phyloP scores from a whole-genome alignment of 495 filamentous ascomycete species.

The Neurospora sp. region DNA sequence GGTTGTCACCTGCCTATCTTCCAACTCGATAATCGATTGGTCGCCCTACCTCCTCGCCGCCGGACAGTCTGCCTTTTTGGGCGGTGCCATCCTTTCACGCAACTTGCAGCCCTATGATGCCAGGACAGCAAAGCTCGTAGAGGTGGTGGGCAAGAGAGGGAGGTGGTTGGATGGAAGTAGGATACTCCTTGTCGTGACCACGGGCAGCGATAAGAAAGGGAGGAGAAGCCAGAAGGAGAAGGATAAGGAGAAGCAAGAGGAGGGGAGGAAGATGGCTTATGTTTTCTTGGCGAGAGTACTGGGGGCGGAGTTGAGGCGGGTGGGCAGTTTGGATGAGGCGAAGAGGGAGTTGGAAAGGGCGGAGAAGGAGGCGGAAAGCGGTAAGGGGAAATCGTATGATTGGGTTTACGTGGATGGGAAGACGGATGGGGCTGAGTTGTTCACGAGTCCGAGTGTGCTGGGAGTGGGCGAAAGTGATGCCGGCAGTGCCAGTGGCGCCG shows the following conservation, averaged over 20 bases:
- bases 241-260: slow-evolving; percentile 38
- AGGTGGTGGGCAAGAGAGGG: slow-evolving; percentile 46
- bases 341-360: slow-evolving; percentile 44
- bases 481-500: background rate
- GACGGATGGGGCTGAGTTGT: slow-evolving; percentile 15
- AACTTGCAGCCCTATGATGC: slow-evolving; percentile 52
- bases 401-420: slow-evolving; percentile 68
- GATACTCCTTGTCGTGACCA: slow-evolving; percentile 62
- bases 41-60: slow-evolving; percentile 75
- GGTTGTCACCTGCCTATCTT: slow-evolving; percentile 62
- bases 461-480: background rate
- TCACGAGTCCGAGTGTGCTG: slow-evolving; percentile 8
- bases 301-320: slow-evolving; percentile 59
- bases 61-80: slow-evolving; percentile 67
- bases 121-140: slow-evolving; percentile 41
- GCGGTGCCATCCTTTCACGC: slow-evolving; percentile 68
- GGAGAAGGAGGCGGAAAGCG: slow-evolving; percentile 16
- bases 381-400: slow-evolving; percentile 49
- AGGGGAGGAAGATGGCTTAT: slow-evolving; percentile 47
- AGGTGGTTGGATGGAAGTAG: slow-evolving; percentile 55
- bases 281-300: slow-evolving; percentile 69
- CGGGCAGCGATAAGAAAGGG: background rate
- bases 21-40: slow-evolving; percentile 58
- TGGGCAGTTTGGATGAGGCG: slow-evolving; percentile 53
- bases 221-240: background rate